These are phyloP conservation scores for Blastocladiella emersonii DNA, from an alignment of 371 early-diverging fungal genomes.

Conservation along the genomic window DNA sequence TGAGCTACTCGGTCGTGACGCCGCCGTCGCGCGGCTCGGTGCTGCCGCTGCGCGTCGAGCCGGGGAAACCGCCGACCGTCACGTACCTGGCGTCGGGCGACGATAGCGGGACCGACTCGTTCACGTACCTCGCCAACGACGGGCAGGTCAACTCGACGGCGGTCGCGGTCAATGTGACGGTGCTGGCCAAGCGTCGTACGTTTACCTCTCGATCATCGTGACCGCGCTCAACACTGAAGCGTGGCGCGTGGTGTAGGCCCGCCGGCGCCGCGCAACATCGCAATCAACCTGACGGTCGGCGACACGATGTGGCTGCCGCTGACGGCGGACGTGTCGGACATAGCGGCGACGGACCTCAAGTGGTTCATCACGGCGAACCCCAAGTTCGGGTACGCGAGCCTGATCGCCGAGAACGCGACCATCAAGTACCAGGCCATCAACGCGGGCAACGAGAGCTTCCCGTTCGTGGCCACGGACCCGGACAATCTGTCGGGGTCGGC, in stretches of 20 bases:
- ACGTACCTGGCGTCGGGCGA: not conserved
- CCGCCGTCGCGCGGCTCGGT: not conserved
- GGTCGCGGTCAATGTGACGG: not conserved
- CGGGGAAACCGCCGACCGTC: not conserved
- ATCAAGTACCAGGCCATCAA: constrained; percentile 3
- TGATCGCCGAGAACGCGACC: not conserved
- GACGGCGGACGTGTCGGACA: not conserved
- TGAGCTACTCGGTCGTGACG: not conserved
- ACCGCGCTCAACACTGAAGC: too few species aligned
- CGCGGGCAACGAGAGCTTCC: constrained; percentile 3
- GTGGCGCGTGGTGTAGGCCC: not conserved
- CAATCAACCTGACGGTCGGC: not conserved
- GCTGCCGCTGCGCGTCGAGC: not conserved
- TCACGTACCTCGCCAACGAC: constrained; percentile 5
- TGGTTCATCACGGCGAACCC: not conserved
- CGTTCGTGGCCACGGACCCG: constrained; percentile 1
- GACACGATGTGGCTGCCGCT: not conserved
- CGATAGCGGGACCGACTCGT: not conserved
- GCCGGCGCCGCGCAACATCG: not conserved
- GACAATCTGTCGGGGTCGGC: not conserved
- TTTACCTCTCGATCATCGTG: too few species aligned
- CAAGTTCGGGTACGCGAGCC: constrained; percentile 2
- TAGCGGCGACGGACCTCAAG: not conserved
- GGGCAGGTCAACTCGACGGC: constrained; percentile 7
- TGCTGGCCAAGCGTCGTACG: not conserved